Evolutionary conservation across 2,329 filamentous ascomycete genomes (phyloP).

Genomic region (Pseudogymnoascus sp.): DNA sequence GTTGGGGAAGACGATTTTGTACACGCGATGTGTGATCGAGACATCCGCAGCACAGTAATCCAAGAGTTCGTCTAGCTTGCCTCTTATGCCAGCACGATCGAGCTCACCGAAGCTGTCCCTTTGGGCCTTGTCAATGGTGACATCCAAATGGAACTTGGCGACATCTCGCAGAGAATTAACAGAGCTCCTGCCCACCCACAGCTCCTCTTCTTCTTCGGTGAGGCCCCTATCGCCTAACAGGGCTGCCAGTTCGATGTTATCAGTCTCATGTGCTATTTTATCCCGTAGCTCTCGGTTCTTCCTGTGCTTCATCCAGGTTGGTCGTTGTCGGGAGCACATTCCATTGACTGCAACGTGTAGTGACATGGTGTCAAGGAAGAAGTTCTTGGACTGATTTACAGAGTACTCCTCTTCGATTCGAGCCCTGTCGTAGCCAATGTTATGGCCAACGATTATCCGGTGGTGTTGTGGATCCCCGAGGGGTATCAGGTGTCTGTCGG

Average conservation of each 20-base stretch:
- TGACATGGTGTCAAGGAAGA: constrained; percentile 95
- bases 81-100: constrained; percentile 60
- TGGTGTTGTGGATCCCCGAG: constrained; percentile 67
- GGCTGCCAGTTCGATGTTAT: constrained; percentile 60
- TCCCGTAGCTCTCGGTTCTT: constrained; percentile 82
- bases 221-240: constrained; percentile 60
- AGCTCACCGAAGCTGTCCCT: constrained; percentile 81
- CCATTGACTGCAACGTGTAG: constrained; percentile 95
- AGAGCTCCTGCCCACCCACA: constrained; percentile 92
- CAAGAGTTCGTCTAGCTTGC: constrained; percentile 70
- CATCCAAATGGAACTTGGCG: constrained; percentile 88
- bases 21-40: constrained; percentile 85
- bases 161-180: constrained; percentile 93
- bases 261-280: constrained; percentile 62
- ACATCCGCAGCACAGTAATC: constrained; percentile 96
- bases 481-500: constrained; percentile 74
- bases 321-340: constrained; percentile 94
- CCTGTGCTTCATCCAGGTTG: constrained; percentile 94
- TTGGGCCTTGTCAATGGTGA: constrained; percentile 81
- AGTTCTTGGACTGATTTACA: constrained; percentile 71
- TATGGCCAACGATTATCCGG: constrained; percentile 84
- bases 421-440: constrained; percentile 89
- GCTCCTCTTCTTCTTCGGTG: constrained; percentile 78
- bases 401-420: constrained; percentile 84
- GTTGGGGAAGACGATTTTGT: constrained; percentile 82